Percentiles rank a stretch among this genome's conserved stretches.
Evolutionary conservation across 257 asterid genomes (phyloP).

Genomic region (Schizonepeta tenuifolia): DNA sequence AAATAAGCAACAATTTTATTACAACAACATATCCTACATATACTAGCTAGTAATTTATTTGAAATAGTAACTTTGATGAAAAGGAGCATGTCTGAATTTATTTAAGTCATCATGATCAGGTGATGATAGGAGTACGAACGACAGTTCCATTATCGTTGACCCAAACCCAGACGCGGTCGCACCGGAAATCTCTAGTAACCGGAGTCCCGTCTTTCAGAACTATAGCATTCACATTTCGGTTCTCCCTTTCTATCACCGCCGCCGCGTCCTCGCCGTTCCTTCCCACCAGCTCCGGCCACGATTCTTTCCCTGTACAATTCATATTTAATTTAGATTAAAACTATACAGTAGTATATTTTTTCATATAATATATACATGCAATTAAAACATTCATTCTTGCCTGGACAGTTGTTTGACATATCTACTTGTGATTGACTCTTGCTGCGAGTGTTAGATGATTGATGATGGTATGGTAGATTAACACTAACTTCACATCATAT

Average conservation of each 20-base stretch:
- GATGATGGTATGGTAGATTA: neutral
- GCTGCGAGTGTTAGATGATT: neutral
- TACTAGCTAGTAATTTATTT: neutral
- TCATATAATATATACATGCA: no score
- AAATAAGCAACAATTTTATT: no score
- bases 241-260: slow-evolving; percentile 35
- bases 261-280: slow-evolving; percentile 33
- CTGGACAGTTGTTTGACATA: slow-evolving; percentile 32
- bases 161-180: slow-evolving; percentile 65
- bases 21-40: neutral
- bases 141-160: slow-evolving; percentile 37
- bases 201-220: slow-evolving; percentile 49
- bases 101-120: neutral
- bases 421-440: neutral
- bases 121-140: slow-evolving; percentile 33
- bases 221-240: slow-evolving; percentile 40
- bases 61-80: no score
- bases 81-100: no score
- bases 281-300: slow-evolving; percentile 54
- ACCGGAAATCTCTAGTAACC: slow-evolving; percentile 44
- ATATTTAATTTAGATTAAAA: neutral
- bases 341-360: neutral
- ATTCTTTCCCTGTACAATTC: slow-evolving; percentile 32
- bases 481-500: neutral
- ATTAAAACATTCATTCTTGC: slow-evolving; percentile 27